Base-by-base conservation (phyloP, 208 protist genomes). In the Trypanosoma lewisi region DNA sequence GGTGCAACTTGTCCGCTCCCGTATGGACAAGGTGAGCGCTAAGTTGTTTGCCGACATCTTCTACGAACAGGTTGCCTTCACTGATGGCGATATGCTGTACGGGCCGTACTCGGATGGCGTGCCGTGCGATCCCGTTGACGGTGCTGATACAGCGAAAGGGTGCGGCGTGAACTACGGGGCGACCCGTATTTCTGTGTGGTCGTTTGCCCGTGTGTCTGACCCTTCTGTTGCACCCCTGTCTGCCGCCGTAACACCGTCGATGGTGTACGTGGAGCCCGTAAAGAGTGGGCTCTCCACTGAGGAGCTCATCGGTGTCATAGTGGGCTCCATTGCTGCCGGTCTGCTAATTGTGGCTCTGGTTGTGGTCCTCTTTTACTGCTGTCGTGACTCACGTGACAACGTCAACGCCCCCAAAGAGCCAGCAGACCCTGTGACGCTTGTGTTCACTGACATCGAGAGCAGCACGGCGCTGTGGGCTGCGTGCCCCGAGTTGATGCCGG, bases 381-480 rank as follows among this genome's bases (percentile, higher is more conserved):
- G 41, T 30, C 50, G 23, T 11, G 54, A 66, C 27, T 41, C 49
- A 16, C 75, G 78, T 30, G 56, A 85, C 75, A 85, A 82, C 69
- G 34, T 59, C 41, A 61, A 68, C 50, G 80, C 80, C 1, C 83
- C 75, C n/a, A 85, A 80, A 66, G 59, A 81, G 16, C 23, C 6
- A 12, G n/a, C 25, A 7, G 63, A 73, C 21, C 78, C 78, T 36
- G 73, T 87, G 42, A 83, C 83, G 31, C 73, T 93, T 7, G 33
- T 89, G 42, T 91, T 93, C 70, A 91, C 84, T 27, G 87, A 91
- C 67, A 79, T 91, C 56, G 78, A 91, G 71, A 82, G 79, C 75
- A 89, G 78, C 73, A 91, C 87, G 21, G 84, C 78, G 41, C 58
- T 94, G 67, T 93, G 87, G 84, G 82, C 79, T n/a, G 71, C 59